Evolutionary conservation across 208 protist species (phyloP), one percentile per base, ranked within the genome.

Genomic region (Trypanosoma grayi): DNA sequence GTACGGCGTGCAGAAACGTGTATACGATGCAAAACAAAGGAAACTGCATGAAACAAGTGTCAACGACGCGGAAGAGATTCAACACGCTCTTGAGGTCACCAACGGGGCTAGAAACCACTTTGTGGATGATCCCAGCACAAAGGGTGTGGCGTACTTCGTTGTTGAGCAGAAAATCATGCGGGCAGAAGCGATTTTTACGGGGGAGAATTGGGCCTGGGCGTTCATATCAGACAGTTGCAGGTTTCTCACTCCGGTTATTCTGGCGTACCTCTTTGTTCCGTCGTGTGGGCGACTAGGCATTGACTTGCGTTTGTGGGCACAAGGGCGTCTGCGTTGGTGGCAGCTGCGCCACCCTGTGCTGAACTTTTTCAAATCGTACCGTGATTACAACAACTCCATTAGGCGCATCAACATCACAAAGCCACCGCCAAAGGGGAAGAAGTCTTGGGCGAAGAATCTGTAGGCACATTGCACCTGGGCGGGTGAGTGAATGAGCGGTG

Each of bases 131-230:
- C 90, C 90, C 2, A 55, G 34, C 1, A 71, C 47, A 20, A 62
- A 31, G 16, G 75, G 68, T 55, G 82, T 79, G 11, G 84, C 90
- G 16, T 95, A 93, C 63, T 84, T 87, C 55, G 81, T 95, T 27
- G 76, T 87, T 44, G 85, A 95, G 62, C 88, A 92, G 71, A 82
- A 81, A 41, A 83, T 95, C 33, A 89, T 95, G 83, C 80, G 78
- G 55, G 77, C 83, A 9, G 85, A 92, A 65, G 84, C 85, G 14
- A 70, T 92, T 61, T 93, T 91, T 68, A 90, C 81, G 0, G 83
- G 85, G 6, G 86, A 93, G 60, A 93, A 91, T 73, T 95, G 89
- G 85, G 85, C 85, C 18, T 95, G 84, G 85, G 88, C 85, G 4
- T 85, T 95, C 51, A 77, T 93, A 36, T 92, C 90, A 11, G 90